Conservation (phyloP, 2,329 filamentous ascomycete genomes). For the Botrytis paeoniae region DNA sequence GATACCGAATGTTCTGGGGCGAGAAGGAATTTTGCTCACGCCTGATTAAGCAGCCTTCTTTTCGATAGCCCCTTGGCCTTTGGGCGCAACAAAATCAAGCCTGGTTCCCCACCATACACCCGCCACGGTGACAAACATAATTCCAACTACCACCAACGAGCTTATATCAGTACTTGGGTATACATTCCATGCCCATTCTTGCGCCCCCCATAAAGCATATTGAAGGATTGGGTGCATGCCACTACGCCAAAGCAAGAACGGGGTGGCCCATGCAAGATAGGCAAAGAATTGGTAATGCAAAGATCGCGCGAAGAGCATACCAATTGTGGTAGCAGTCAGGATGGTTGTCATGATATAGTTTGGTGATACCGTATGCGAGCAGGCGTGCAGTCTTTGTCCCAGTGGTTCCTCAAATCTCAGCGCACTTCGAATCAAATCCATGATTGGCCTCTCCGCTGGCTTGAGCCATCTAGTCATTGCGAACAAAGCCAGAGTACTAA, state of each 20-base stretch:
- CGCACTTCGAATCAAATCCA: constrained; percentile 41
- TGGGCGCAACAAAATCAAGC: constrained; percentile 34
- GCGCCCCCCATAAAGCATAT: constrained; percentile 58
- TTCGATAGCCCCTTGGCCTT: constrained; percentile 29
- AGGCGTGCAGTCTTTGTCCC: constrained; percentile 45
- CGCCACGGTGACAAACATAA: constrained; percentile 62
- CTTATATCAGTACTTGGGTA: constrained; percentile 66
- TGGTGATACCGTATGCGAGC: constrained; percentile 51
- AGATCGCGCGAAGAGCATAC: constrained; percentile 66
- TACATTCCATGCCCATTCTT: constrained; percentile 74
- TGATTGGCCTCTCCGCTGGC: constrained; percentile 51
- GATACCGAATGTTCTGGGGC: neutral
- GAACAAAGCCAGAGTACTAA: constrained; percentile 55
- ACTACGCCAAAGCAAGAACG: constrained; percentile 66
- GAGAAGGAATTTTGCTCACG: neutral
- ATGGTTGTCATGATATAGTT: constrained; percentile 61
- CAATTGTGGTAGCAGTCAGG: constrained; percentile 61
- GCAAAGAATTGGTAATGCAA: constrained; percentile 75
- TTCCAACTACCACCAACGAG: constrained; percentile 66
- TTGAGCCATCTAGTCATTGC: constrained; percentile 56
- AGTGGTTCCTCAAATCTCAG: constrained; percentile 38
- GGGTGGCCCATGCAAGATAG: constrained; percentile 70
- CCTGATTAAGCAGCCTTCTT: constrained; percentile 30
- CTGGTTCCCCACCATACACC: constrained; percentile 40
- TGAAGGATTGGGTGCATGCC: constrained; percentile 58